Conservation (phyloP, 169 alveolate genomes). For the Nephromyces sp. region DNA sequence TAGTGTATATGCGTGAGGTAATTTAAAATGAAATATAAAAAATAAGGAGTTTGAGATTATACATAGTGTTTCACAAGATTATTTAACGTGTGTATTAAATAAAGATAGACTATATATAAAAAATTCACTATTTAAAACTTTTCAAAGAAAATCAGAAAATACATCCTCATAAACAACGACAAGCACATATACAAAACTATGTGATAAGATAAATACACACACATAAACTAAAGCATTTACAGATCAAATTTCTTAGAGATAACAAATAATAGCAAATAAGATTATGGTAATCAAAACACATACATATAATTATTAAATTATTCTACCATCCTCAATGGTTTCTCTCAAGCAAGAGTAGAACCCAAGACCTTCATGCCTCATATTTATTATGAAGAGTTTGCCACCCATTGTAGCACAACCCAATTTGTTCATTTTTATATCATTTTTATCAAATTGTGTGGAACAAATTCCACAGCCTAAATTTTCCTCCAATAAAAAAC, state of each 20-base stretch:
- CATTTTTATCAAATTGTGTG: conserved; percentile 74
- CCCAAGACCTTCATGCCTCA: neutral
- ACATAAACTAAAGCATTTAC: neutral
- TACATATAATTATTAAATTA: neutral
- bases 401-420: conserved; percentile 78
- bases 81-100: too few relatives aligned
- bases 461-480: conserved; percentile 76
- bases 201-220: too few relatives aligned
- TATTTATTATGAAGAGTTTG: conserved; percentile 33
- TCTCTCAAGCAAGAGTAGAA: neutral
- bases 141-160: too few relatives aligned
- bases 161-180: too few relatives aligned
- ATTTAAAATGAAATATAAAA: too few relatives aligned
- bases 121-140: too few relatives aligned
- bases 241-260: neutral
- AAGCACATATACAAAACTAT: too few relatives aligned
- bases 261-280: neutral
- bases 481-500: conserved; percentile 75
- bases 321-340: neutral
- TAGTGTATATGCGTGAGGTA: too few relatives aligned
- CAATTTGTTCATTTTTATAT: conserved; percentile 78
- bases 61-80: too few relatives aligned
- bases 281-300: neutral
- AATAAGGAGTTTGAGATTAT: too few relatives aligned
- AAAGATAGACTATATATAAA: too few relatives aligned